Conservation (phyloP, 1,284 basidiomycete species). For the Anthracocystis panici-leucophaei region DNA sequence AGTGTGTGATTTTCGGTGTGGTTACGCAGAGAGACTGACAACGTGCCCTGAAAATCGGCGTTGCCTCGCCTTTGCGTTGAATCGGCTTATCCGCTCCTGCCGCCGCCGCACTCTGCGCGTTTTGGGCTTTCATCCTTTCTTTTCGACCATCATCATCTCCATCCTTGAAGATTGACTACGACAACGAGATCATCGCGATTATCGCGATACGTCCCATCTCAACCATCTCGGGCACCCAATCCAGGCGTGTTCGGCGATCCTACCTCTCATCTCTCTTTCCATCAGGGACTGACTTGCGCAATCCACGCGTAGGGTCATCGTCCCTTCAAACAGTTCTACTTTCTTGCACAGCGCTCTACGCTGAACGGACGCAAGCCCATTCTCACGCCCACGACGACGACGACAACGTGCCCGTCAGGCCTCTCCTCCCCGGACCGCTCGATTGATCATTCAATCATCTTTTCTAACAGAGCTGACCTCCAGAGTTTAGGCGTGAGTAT, state of each 20-base stretch:
- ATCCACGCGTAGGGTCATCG: conserved; percentile 54
- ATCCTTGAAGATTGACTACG: conserved; percentile 23
- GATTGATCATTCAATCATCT: conserved; percentile 54
- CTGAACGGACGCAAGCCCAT: conserved; percentile 29
- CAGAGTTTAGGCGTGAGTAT: conserved; percentile 54
- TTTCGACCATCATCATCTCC: conserved; percentile 20
- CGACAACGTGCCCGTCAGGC: conserved; percentile 20
- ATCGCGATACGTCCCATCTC: conserved; percentile 48
- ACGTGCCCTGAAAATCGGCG: conserved; percentile 10
- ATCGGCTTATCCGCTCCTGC: conserved; percentile 26
- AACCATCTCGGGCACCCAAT: conserved; percentile 59
- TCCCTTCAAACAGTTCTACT: conserved; percentile 8
- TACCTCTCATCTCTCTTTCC: conserved; percentile 2
- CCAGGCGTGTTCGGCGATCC: conserved; percentile 57
- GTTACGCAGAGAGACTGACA: neutral
- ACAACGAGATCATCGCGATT: conserved; percentile 47
- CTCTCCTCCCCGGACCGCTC: conserved; percentile 45
- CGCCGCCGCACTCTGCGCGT: conserved; percentile 2
- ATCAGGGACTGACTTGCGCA: conserved; percentile 39
- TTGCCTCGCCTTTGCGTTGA: neutral
- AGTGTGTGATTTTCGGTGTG: neutral
- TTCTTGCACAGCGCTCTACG: conserved; percentile 40
- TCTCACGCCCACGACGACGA: conserved; percentile 15
- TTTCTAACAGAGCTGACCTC: conserved; percentile 42
- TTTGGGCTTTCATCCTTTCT: neutral